These are phyloP conservation scores for Myrica gale DNA, from an alignment of 306 rosid species.

Conservation along the genomic window DNA sequence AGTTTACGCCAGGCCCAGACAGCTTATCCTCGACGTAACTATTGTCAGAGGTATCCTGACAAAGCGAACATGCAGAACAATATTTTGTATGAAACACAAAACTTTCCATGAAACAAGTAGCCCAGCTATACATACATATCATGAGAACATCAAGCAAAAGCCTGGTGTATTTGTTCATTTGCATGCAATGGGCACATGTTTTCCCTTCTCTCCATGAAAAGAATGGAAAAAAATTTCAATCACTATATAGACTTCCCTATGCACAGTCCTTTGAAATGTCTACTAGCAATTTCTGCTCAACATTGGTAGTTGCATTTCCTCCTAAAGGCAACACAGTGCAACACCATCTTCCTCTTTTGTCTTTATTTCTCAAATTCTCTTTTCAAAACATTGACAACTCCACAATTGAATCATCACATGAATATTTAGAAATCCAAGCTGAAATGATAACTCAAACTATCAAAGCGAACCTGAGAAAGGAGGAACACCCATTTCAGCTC, in stretches of 20 bases:
- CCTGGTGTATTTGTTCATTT: neutral
- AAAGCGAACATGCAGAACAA: neutral
- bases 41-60: neutral
- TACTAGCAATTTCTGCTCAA: no score
- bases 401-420: no score
- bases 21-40: neutral
- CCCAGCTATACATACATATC: neutral
- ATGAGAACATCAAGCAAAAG: neutral
- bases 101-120: neutral
- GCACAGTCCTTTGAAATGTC: no score
- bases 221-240: no score
- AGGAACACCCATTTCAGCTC: conserved; percentile 95
- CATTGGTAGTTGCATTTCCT: no score
- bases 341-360: neutral
- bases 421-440: neutral
- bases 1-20: neutral
- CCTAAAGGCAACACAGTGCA: no score
- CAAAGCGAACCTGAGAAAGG: conserved; percentile 68
- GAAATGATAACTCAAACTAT: neutral
- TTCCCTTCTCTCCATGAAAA: no score
- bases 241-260: no score
- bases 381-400: neutral
- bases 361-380: neutral
- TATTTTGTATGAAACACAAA: neutral
- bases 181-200: no score